phyloP scores from a whole-genome alignment of 2,329 filamentous ascomycete genomes.

The Paecilomyces niveus region DNA sequence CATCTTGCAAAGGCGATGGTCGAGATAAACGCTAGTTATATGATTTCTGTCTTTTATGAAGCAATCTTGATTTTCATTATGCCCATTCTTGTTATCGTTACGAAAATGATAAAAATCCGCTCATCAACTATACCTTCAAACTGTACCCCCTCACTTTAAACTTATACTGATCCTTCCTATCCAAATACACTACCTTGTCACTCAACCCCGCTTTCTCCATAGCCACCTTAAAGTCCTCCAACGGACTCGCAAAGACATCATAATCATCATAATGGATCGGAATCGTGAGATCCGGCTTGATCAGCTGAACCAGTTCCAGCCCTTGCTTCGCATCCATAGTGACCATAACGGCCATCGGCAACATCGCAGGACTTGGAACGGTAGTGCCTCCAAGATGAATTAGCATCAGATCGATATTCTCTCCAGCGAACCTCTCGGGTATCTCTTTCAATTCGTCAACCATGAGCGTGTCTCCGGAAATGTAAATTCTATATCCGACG shows the following conservation, averaged over 20 bases:
- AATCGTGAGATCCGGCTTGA: conserved; percentile 56
- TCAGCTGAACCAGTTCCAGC: conserved; percentile 51
- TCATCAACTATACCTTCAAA: background rate
- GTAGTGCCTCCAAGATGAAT: conserved; percentile 61
- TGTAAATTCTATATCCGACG: conserved; percentile 55
- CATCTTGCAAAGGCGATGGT: background rate
- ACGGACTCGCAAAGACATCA: conserved; percentile 52
- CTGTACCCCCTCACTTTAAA: conserved; percentile 39
- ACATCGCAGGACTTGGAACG: conserved; percentile 52
- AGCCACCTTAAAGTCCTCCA: conserved; percentile 53
- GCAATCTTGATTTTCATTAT: background rate
- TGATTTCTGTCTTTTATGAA: background rate
- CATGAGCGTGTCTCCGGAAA: conserved; percentile 59
- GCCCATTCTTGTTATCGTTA: background rate
- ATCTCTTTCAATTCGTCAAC: conserved; percentile 58
- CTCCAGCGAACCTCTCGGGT: conserved; percentile 45
- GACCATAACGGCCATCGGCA: conserved; percentile 61
- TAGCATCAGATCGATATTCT: conserved; percentile 59
- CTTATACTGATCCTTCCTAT: conserved; percentile 50
- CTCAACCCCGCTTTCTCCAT: conserved; percentile 46
- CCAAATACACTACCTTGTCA: conserved; percentile 53
- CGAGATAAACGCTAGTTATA: background rate
- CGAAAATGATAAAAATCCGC: background rate
- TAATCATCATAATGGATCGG: conserved; percentile 62
- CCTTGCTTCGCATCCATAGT: conserved; percentile 63